Conservation (phyloP, 306 rosid genomes). For the Vigna radiata region DNA sequence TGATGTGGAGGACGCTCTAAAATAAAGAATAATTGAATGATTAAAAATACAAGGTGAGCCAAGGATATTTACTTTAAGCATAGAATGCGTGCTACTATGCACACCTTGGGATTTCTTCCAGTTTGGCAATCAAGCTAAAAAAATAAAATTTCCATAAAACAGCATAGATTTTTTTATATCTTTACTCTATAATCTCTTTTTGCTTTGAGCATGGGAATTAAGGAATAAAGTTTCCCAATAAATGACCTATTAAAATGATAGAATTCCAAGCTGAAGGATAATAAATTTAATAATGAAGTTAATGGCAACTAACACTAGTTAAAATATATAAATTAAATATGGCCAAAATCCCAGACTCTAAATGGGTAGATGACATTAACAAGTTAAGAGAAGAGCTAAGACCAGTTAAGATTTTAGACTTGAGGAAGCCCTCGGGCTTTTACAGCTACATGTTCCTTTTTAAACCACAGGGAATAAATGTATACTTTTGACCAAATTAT, state of each 20-base stretch:
- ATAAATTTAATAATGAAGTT: not conserved
- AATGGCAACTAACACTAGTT: not conserved
- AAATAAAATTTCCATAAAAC: not conserved
- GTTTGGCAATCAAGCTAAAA: not conserved
- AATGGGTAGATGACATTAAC: not conserved
- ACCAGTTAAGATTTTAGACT: not conserved
- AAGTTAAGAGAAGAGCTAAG: not conserved
- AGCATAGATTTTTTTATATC: not conserved
- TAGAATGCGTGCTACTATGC: slow-evolving; percentile 3
- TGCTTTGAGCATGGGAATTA: not conserved
- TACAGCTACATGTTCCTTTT: not conserved
- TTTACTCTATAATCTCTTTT: not conserved
- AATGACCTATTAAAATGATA: not conserved
- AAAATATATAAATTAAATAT: not conserved
- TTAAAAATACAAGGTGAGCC: slow-evolving; percentile 11
- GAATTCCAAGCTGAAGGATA: not conserved
- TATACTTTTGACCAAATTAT: not conserved
- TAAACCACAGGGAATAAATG: not conserved
- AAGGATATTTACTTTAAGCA: not conserved
- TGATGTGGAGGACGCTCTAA: slow-evolving; percentile 89
- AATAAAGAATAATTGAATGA: slow-evolving; percentile 36
- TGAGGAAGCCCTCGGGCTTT: not conserved
- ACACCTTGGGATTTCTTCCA: not conserved
- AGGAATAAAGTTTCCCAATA: not conserved
- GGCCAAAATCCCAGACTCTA: not conserved